phyloP scores from a whole-genome alignment of 1,139 yeast species.

The Nakaseomyces sp. region DNA sequence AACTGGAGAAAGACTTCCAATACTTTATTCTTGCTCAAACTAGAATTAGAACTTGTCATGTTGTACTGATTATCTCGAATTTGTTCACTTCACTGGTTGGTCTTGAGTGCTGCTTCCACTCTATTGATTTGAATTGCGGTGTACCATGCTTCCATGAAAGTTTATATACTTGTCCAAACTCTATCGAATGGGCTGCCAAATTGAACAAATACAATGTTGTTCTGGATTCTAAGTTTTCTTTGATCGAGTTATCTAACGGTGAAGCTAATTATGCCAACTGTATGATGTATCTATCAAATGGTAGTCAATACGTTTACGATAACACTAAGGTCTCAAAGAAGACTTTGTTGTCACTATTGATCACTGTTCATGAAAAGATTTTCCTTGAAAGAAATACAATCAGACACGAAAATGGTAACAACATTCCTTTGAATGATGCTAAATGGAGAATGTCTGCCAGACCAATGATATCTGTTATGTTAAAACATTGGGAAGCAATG shows the following conservation, averaged over 20 bases:
- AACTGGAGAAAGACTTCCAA: conserved; percentile 50
- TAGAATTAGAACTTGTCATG: conserved; percentile 77
- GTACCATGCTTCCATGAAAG: conserved; percentile 55
- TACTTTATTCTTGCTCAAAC: conserved; percentile 77
- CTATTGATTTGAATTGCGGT: conserved; percentile 64
- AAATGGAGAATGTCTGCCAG: conserved; percentile 56
- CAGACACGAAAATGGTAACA: conserved; percentile 23
- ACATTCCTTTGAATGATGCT: conserved; percentile 36
- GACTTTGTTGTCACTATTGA: conserved; percentile 54
- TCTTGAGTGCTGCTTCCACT: conserved; percentile 46
- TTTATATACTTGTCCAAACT: conserved; percentile 56
- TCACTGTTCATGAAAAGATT: conserved; percentile 66
- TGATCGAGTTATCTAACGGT: conserved; percentile 54
- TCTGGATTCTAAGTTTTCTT: conserved; percentile 41
- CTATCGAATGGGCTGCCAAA: conserved; percentile 48
- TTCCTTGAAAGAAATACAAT: conserved; percentile 40
- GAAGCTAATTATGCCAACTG: conserved; percentile 42
- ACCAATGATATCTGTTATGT: conserved; percentile 46
- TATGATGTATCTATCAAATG: conserved; percentile 41
- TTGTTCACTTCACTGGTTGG: conserved; percentile 62
- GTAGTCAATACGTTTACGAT: conserved; percentile 33
- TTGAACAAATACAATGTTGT: conserved; percentile 32
- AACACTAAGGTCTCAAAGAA: conserved; percentile 42
- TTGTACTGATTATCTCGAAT: conserved; percentile 63
- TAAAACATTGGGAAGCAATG: conserved; percentile 58